These are phyloP conservation scores for Penicillium olsonii DNA, from an alignment of 2,329 filamentous ascomycete species.

Conservation along the genomic window DNA sequence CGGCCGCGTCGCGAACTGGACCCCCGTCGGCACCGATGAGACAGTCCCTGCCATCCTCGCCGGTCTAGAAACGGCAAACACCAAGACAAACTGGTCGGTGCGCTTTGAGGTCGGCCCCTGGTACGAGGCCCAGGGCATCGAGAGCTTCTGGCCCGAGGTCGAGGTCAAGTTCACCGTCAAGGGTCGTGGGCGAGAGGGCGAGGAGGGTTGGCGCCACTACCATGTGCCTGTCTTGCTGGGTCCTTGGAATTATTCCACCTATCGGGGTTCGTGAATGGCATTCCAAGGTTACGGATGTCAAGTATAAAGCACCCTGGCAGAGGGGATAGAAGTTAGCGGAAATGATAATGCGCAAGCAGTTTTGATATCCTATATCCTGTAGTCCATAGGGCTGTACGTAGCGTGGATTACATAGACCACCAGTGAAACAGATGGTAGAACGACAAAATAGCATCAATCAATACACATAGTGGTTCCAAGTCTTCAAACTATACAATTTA, in stretches of 20 bases:
- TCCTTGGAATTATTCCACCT: conserved; percentile 55
- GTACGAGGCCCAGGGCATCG: conserved; percentile 49
- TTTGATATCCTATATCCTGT: not conserved
- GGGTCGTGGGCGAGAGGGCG: conserved; percentile 39
- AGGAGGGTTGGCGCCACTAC: conserved; percentile 51
- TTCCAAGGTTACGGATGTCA: not conserved
- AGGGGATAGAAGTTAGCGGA: not conserved
- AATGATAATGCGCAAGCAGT: not conserved
- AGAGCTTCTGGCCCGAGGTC: conserved; percentile 54
- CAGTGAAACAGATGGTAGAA: too few species aligned
- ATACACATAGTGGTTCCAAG: too few species aligned
- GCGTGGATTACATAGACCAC: too few species aligned
- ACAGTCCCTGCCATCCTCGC: conserved; percentile 32
- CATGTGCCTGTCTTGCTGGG: conserved; percentile 54
- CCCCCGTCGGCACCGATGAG: conserved; percentile 25
- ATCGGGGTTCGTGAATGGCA: conserved; percentile 44
- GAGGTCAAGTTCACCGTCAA: conserved; percentile 54
- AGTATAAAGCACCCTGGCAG: not conserved
- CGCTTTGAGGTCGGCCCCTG: conserved; percentile 49
- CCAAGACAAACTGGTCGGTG: conserved; percentile 49
- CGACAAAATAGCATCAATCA: too few species aligned
- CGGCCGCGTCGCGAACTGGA: conserved; percentile 49
- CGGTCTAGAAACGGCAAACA: conserved; percentile 37
- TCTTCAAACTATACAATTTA: too few species aligned
- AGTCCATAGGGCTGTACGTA: too few species aligned